These are phyloP conservation scores for Scleroderma bovista DNA, from an alignment of 768 basidiomycete species.

Conservation along the genomic window DNA sequence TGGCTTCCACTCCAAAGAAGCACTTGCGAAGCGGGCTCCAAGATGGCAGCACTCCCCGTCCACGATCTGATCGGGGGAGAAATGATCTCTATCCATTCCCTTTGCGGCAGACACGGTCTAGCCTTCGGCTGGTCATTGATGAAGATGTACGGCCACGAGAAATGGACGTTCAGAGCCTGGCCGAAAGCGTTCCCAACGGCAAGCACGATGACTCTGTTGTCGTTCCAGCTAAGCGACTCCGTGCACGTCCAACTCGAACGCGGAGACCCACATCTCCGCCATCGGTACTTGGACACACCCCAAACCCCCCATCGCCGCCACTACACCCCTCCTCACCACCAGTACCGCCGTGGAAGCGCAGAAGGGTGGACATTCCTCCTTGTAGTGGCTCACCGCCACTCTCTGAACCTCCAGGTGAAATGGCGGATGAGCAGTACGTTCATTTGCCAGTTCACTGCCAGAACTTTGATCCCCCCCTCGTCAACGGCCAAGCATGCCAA, in stretches of 20 bases:
- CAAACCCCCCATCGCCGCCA: neutral
- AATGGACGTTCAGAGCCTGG: constrained; percentile 2
- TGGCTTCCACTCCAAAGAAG: constrained; percentile 14
- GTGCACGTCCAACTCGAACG: constrained; percentile 24
- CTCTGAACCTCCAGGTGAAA: constrained; percentile 1
- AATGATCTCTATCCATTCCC: neutral
- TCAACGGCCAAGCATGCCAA: constrained; percentile 12
- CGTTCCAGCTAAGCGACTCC: constrained; percentile 26
- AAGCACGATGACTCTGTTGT: constrained; percentile 2
- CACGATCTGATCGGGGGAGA: constrained; percentile 7
- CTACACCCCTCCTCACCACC: constrained; percentile 7
- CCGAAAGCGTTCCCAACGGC: constrained; percentile 3
- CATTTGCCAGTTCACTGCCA: constrained; percentile 4
- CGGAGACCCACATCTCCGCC: constrained; percentile 17
- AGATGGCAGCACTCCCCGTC: constrained; percentile 9
- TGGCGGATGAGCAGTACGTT: constrained; percentile 3
- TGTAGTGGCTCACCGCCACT: constrained; percentile 16
- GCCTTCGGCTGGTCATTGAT: constrained; percentile 12
- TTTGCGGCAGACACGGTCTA: constrained; percentile 10
- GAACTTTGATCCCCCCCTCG: neutral
- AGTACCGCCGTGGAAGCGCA: constrained; percentile 38
- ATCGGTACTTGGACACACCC: constrained; percentile 1
- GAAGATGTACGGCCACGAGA: constrained; percentile 8
- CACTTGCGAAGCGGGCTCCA: constrained; percentile 12
- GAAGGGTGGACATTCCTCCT: constrained; percentile 36